These are phyloP conservation scores for Violaceomyces palustris DNA, from an alignment of 1,284 basidiomycete genomes.

Conservation along the genomic window DNA sequence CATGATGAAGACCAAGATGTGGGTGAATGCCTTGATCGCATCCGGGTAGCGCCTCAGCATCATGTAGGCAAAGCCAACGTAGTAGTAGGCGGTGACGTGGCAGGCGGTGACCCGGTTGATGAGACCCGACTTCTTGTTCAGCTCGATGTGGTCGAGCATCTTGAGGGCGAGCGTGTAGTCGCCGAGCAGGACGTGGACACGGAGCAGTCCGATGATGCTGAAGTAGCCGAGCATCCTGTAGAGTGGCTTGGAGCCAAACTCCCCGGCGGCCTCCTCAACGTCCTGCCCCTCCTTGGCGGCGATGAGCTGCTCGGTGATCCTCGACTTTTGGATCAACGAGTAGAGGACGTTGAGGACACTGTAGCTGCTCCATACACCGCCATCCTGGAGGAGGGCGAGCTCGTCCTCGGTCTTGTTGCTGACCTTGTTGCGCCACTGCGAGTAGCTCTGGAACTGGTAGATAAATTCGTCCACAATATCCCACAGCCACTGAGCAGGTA, in stretches of 20 bases:
- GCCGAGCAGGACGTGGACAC: conserved; percentile 90
- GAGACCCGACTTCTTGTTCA: conserved; percentile 44
- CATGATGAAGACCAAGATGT: conserved; percentile 68
- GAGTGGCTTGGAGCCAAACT: conserved; percentile 81
- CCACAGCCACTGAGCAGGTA: conserved; percentile 97
- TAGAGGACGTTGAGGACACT: conserved; percentile 96
- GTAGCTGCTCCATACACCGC: conserved; percentile 87
- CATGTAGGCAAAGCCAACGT: conserved; percentile 93
- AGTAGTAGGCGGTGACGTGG: conserved; percentile 86
- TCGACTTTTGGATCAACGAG: conserved; percentile 93
- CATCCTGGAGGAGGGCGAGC: conserved; percentile 44
- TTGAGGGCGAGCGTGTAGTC: conserved; percentile 93
- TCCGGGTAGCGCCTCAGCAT: conserved; percentile 91
- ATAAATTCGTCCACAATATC: conserved; percentile 99
- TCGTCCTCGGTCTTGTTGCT: conserved; percentile 86
- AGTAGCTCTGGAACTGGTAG: conserved; percentile 93
- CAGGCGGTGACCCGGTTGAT: conserved; percentile 49
- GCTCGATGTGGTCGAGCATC: conserved; percentile 86
- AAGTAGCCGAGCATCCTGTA: conserved; percentile 96
- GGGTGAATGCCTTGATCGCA: conserved; percentile 85
- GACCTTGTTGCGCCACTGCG: conserved; percentile 73
- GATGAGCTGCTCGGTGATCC: conserved; percentile 85
- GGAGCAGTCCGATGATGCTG: conserved; percentile 86
- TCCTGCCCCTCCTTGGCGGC: conserved; percentile 75
- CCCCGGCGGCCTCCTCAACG: conserved; percentile 73